Evolutionary conservation across 768 basidiomycete species (phyloP), one percentile per base, ranked within the genome.

Genomic region (Boletus rubroflammeus): DNA sequence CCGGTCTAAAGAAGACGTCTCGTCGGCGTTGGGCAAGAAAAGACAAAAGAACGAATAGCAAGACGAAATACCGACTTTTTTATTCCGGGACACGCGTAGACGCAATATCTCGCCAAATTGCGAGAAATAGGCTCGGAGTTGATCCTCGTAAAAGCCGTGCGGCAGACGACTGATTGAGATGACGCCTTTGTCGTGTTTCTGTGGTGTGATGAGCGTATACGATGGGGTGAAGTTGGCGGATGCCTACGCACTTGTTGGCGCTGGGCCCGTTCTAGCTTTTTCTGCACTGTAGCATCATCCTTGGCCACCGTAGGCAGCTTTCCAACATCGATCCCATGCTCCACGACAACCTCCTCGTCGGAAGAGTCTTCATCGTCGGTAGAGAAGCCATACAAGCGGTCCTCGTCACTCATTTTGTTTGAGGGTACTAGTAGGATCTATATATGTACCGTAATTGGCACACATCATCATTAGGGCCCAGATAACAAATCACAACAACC

Each of bases 131-230:
- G 83, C 85, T 58, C 83, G 84, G 71, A 98, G 84, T 71, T 98
- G 88, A 51, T 91, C 92, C 72, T 99, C 97, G 72, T 93, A 96
- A 74, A 99, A 98, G 21, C 97, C 97, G 62, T 98, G 94, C 2
- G 97, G 97, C 50, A 99, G 80, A 55, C 94, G 86, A 15, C 94
- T 87, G 50, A 99, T 78, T 76, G 84, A 94, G 21, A 99, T 67
- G 0, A 95, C 93, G 25, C 97, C 97, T 39, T 81, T 81, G 61
- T 92, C 84, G 59, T 77, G 76, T 75, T 84, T 85, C 62, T 57
- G 48, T 29, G 38, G 25, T 35, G 35, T 14, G 31, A 23, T 52
- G 52, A 53, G 57, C 32, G 25, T n/a, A 14, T 14, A 8, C 4
- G 15, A n/a, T n/a, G 41, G 34, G 10, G 15, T 0, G 14, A n/a